A percentile compares a stretch with the other conserved stretches of the same genome.
Evolutionary conservation across 768 basidiomycete species (phyloP).

Genomic region (Naganishia vaughanmartiniae): DNA sequence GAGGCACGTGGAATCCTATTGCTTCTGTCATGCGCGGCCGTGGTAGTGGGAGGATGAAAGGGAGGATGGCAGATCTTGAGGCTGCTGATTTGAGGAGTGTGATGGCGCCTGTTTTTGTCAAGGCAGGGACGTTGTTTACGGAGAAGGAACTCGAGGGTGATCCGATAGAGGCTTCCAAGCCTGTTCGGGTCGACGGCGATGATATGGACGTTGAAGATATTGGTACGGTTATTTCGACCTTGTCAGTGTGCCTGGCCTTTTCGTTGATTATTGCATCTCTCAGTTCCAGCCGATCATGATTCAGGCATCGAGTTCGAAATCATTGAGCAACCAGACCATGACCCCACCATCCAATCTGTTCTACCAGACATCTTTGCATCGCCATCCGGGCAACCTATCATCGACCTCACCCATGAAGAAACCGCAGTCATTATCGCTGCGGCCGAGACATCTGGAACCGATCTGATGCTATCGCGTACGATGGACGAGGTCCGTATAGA

Average conservation of each 20-base stretch:
- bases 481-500: conserved; percentile 20
- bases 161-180: conserved; percentile 20
- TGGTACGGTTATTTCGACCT: background rate
- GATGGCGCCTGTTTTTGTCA: conserved; percentile 45
- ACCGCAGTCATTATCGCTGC: background rate
- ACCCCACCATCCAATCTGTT: too few species aligned
- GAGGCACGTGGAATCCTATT: conserved; percentile 7
- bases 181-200: background rate
- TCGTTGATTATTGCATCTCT: background rate
- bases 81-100: conserved; percentile 17
- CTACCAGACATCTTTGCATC: too few species aligned
- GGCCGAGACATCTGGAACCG: background rate
- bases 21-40: conserved; percentile 6
- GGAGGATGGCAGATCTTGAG: conserved; percentile 15
- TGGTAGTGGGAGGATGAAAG: conserved; percentile 15
- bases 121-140: conserved; percentile 50
- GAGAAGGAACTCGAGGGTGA: conserved; percentile 36
- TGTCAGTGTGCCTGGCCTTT: background rate
- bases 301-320: background rate
- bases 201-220: background rate
- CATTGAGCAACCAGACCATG: background rate
- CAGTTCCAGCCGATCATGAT: background rate
- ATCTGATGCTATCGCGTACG: conserved; percentile 12
- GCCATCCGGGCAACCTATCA: background rate
- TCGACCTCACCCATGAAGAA: conserved; percentile 11